Evolutionary conservation across 2,329 filamentous ascomycete species (phyloP), one percentile per base, ranked within the genome.

Genomic region (Arthroderma sp.): DNA sequence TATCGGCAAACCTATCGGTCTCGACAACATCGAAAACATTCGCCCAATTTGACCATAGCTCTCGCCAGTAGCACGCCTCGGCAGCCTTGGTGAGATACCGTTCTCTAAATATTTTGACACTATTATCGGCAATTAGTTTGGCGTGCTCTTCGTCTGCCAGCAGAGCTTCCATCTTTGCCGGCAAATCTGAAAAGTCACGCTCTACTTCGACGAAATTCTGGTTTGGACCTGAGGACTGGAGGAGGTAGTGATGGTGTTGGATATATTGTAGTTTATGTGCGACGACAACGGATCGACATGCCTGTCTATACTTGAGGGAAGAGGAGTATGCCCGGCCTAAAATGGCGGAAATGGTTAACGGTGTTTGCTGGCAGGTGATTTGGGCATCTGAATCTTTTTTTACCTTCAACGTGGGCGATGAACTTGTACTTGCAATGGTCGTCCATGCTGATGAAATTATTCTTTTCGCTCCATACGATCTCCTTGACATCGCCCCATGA

Each of bases 181-280:
- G 61, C 59, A 81, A 73, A 61, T 85, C 81, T 61, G 78, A 79
- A 66, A 82, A 85, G 65, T 79, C 74, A 13, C 71, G 67, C 56
- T 74, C 67, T 2, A 79, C 76, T 58, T 74, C 69, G 33, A 79
- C 70, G 47, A 70, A 76, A 62, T 78, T 79, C 62, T 78, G 75
- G 8, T 74, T 62, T 2, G 74, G 71, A 0, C 76, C 77, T 9
- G 65, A 65, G 13, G 71, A 61, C 6, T 70, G 65, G 21, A 79
- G 64, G 1, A 78, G 70, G 35, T 74, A 74, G 54, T 76, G 71
- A 58, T 77, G 73, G 56, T 77, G 75, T 54, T 77, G 73, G 51
- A 76, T 70, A 66, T 71, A 79, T 41, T 76, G 70, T 21, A 77
- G 68, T 43, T 74, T 69, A 59, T 78, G 76, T 7, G 74, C 70